Percentiles rank a stretch among this genome's conserved stretches.
Conservation (phyloP, 305 asterid genomes). For the Solanum hybrid region DNA sequence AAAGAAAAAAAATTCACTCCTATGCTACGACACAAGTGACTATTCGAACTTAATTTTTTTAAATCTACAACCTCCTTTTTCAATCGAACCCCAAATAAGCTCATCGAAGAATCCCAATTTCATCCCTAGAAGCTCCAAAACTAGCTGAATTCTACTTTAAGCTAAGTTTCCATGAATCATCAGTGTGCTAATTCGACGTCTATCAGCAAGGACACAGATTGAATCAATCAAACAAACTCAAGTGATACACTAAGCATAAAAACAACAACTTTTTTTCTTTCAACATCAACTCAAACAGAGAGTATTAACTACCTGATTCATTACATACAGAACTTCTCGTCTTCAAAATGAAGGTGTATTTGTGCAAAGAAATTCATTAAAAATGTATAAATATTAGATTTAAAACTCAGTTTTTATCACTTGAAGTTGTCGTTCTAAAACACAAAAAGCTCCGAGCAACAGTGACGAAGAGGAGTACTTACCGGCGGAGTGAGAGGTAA, state of each 20-base stretch:
- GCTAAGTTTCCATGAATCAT: background rate
- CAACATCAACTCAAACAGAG: background rate
- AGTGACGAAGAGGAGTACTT: background rate
- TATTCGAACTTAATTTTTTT: background rate
- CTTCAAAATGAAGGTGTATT: background rate
- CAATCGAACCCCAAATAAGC: background rate
- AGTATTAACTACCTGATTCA: background rate
- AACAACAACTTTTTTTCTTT: background rate
- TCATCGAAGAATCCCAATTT: background rate
- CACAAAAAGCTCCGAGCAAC: background rate
- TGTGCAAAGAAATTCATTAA: background rate
- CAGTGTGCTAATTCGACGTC: background rate
- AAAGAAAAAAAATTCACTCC: background rate
- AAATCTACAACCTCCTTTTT: background rate
- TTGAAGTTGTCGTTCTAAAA: background rate
- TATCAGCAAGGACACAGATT: background rate
- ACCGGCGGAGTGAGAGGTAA: background rate
- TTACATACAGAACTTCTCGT: background rate
- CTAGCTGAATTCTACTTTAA: background rate
- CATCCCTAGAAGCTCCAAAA: background rate
- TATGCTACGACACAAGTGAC: background rate
- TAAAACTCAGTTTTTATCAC: background rate
- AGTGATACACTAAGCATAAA: background rate
- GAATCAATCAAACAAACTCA: background rate
- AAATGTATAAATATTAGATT: background rate